Evolutionary conservation across 2,329 filamentous ascomycete genomes (phyloP), one percentile per base, ranked within the genome.

Genomic region (Esteya vermicola): DNA sequence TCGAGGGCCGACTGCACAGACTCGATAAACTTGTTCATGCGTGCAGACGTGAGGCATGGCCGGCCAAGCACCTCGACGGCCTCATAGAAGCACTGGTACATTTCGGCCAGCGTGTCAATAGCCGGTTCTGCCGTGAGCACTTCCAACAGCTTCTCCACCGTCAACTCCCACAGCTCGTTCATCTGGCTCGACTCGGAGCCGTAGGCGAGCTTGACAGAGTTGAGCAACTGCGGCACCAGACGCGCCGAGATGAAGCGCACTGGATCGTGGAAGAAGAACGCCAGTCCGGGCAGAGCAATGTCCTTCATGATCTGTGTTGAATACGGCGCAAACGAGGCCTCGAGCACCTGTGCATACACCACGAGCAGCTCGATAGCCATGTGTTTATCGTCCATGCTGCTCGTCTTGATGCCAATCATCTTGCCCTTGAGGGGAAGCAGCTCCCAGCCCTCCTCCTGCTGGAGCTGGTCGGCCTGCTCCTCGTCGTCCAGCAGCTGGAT

Each of bases 81-180:
- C 59, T 98, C 91, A 59, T 98, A 98, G 67, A 98, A 98, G 66
- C 91, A 98, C 60, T 96, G 89, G 62, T 95, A 98, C 85, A 98
- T 95, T 62, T 96, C 91, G 2, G 91, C 89, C 35, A 98, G 72
- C 0, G 91, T 94, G 52, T 98, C 91, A 43, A 98, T 88, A 2
- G 88, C 86, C 18, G 91, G 89, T 63, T 98, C 91, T 1, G 88
- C 88, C 45, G 81, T 85, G 30, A 98, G 71, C 2, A 95, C 88
- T 58, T 96, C 91, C 10, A 98, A 75, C 27, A 96, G 72, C 63
- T 94, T 95, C 52, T 85, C 82, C 9, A 91, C 79, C 4, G 88
- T 93, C 41, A 72, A 78, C 45, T 71, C 72, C 91, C 91, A 98
- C 36, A 98, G 72, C 33, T 75, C 72, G n/a, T 68, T 71, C 41